Evolutionary conservation across 148 eudicot species (phyloP).

Genomic region (Tetragonia tetragonoides): DNA sequence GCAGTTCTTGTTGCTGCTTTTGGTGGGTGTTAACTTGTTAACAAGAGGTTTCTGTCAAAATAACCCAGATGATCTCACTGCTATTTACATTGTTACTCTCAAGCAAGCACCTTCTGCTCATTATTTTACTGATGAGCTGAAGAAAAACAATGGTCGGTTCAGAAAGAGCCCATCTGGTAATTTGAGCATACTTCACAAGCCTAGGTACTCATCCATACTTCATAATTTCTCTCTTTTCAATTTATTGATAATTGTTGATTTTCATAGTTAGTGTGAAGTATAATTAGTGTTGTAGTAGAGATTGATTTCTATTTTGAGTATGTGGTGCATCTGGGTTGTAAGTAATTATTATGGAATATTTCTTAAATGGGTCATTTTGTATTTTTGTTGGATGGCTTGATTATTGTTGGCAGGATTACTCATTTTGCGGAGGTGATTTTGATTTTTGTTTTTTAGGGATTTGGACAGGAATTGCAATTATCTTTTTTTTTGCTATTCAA

Average conservation of each 20-base stretch:
- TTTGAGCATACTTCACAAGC: conserved; percentile 48
- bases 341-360: conserved; percentile 15
- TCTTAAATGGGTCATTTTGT: not conserved
- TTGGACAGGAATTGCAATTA: not conserved
- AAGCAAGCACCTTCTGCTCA: conserved; percentile 77
- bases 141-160: conserved; percentile 18
- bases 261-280: not conserved
- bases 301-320: conserved; percentile 5
- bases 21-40: conserved; percentile 25
- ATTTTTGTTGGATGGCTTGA: not conserved
- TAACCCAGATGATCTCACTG: conserved; percentile 39
- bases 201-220: conserved; percentile 41
- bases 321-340: conserved; percentile 1
- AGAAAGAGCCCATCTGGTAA: conserved; percentile 34
- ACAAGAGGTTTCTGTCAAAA: conserved; percentile 35
- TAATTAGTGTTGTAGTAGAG: not conserved
- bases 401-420: conserved; percentile 17
- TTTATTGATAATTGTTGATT: not conserved
- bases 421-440: not conserved
- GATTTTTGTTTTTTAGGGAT: conserved; percentile 11
- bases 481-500: not conserved
- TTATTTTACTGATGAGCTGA: conserved; percentile 37
- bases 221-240: not conserved
- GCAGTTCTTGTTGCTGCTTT: conserved; percentile 25
- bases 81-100: conserved; percentile 81